Evolutionary conservation across 2,329 filamentous ascomycete species (phyloP).

Genomic region (Myotisia sp.): DNA sequence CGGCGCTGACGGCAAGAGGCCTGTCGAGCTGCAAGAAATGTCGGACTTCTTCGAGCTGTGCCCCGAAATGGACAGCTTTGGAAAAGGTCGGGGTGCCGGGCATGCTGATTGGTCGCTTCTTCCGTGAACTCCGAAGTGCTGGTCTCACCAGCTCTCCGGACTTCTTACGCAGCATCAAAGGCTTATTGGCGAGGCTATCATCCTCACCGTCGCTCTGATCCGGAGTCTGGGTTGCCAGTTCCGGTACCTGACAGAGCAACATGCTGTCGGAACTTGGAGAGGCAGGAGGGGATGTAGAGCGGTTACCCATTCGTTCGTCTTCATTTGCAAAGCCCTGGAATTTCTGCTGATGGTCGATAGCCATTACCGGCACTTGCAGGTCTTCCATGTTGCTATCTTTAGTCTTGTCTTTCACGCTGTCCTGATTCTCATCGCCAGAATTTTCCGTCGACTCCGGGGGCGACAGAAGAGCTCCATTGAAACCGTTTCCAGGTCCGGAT

Average conservation of each 20-base stretch:
- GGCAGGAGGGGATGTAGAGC: neutral
- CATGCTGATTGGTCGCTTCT: conserved; percentile 82
- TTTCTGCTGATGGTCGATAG: conserved; percentile 41
- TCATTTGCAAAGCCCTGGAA: neutral
- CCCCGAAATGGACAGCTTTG: conserved; percentile 97
- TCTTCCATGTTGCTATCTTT: conserved; percentile 43
- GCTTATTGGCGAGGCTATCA: conserved; percentile 49
- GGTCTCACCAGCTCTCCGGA: conserved; percentile 92
- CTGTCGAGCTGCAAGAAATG: conserved; percentile 91
- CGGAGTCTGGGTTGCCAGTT: conserved; percentile 21
- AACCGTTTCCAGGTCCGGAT: conserved; percentile 71
- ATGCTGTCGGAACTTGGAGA: conserved; percentile 2
- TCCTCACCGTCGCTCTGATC: conserved; percentile 44
- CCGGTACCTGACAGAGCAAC: conserved; percentile 7
- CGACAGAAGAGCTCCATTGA: conserved; percentile 72
- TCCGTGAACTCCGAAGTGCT: conserved; percentile 66
- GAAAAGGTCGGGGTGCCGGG: conserved; percentile 90
- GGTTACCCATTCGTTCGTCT: neutral
- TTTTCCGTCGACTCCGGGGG: conserved; percentile 73
- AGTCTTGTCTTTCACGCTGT: conserved; percentile 29
- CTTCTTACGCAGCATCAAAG: conserved; percentile 94
- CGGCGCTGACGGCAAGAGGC: conserved; percentile 88
- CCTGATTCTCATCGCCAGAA: conserved; percentile 71
- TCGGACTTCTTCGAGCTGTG: conserved; percentile 85
- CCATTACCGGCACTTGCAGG: conserved; percentile 68